Percentiles rank a stretch among this genome's conserved stretches.
Evolutionary conservation across 2,329 filamentous ascomycete genomes (phyloP).

Genomic region (Colletotrichum horii): DNA sequence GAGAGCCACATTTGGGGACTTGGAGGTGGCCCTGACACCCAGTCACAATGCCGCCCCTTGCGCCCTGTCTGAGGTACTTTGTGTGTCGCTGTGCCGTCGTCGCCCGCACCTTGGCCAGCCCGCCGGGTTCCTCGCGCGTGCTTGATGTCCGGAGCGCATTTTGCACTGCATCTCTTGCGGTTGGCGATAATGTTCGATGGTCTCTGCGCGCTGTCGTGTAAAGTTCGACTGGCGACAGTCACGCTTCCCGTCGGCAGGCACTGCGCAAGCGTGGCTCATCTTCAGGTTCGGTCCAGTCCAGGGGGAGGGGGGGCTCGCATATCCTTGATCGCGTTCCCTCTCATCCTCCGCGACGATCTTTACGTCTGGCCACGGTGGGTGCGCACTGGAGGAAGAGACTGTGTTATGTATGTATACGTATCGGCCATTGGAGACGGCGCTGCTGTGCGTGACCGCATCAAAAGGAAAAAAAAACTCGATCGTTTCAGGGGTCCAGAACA

Average conservation of each 20-base stretch:
- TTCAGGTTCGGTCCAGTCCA: not conserved
- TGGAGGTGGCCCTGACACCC: constrained; percentile 18
- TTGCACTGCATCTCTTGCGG: not conserved
- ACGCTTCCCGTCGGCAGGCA: not conserved
- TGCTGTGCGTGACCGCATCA: constrained; percentile 1
- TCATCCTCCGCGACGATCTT: not conserved
- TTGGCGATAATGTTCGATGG: not conserved
- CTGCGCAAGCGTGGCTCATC: not conserved
- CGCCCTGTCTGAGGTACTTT: constrained; percentile 8
- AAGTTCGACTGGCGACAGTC: not conserved
- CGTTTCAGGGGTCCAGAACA: constrained; percentile 21
- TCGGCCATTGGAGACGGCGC: not conserved
- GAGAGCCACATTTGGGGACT: constrained; percentile 17
- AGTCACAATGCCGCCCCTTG: constrained; percentile 19
- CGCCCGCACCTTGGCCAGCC: not conserved
- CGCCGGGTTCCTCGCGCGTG: not conserved
- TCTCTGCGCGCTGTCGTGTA: constrained; percentile 6
- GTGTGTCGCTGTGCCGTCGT: not conserved
- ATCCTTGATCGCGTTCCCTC: not conserved
- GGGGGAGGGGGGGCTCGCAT: not conserved
- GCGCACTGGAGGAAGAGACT: not conserved
- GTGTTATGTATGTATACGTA: not conserved
- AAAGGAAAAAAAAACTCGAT: constrained; percentile 15
- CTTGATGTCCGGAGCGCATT: not conserved
- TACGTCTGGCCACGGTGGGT: not conserved